Conservation (phyloP, 768 basidiomycete species). For the Suillus cothurnatus region DNA sequence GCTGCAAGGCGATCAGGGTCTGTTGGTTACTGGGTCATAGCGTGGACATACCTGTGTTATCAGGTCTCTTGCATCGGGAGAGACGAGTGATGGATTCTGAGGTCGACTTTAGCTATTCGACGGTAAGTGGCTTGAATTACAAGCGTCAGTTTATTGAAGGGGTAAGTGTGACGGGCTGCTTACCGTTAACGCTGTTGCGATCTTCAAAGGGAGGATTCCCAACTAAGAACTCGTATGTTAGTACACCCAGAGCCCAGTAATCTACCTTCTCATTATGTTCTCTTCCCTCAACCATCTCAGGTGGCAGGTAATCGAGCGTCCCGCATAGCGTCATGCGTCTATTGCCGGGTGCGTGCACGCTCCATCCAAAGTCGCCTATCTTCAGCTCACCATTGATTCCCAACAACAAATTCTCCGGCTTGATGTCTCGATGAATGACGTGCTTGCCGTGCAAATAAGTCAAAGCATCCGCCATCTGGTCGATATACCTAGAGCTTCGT, state of each 20-base stretch:
- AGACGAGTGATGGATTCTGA: constrained; percentile 48
- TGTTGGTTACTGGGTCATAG: constrained; percentile 13
- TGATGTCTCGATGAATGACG: constrained; percentile 98
- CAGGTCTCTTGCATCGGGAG: constrained; percentile 46
- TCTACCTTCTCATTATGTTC: constrained; percentile 92
- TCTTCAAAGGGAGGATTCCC: constrained; percentile 91
- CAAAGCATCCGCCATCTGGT: constrained; percentile 97
- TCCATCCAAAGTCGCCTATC: constrained; percentile 99
- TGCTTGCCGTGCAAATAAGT: constrained; percentile 92
- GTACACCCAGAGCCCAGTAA: constrained; percentile 95
- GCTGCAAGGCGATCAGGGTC: constrained; percentile 43
- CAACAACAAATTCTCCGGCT: constrained; percentile 94
- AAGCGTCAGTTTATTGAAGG: constrained; percentile 13
- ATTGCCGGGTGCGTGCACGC: constrained; percentile 93
- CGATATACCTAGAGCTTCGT: constrained; percentile 86
- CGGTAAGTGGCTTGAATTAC: constrained; percentile 74
- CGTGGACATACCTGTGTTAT: constrained; percentile 41
- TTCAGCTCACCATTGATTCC: constrained; percentile 97
- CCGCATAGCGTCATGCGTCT: constrained; percentile 91
- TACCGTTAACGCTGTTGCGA: constrained; percentile 72
- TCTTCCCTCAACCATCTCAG: constrained; percentile 96
- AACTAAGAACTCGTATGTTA: constrained; percentile 92
- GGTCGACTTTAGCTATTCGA: constrained; percentile 86
- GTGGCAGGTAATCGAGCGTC: constrained; percentile 94
- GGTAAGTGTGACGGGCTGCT: constrained; percentile 23